Percentiles rank a stretch among this genome's conserved stretches.
phyloP scores from a whole-genome alignment of 2,329 filamentous ascomycete species.

The Sclerotinia subarctica region DNA sequence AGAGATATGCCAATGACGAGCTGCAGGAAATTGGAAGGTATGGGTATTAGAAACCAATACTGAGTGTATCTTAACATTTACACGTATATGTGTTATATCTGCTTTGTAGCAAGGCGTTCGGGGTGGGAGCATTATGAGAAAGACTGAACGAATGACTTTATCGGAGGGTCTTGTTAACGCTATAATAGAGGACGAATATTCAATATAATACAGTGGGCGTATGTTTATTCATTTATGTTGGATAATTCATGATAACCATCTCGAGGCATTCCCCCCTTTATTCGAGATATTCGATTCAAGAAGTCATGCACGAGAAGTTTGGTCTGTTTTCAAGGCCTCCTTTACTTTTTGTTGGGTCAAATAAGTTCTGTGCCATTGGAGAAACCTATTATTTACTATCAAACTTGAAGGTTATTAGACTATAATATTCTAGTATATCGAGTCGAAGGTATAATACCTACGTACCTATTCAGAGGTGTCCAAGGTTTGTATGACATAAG shows the following conservation, averaged over 20 bases:
- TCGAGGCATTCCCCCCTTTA: not conserved
- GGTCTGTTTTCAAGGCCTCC: not conserved
- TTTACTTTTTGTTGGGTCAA: not conserved
- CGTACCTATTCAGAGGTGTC: not conserved
- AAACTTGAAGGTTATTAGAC: not conserved
- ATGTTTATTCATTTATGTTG: not conserved
- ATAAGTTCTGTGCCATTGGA: not conserved
- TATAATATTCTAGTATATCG: not conserved
- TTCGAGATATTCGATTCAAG: not conserved
- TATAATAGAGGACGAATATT: constrained; percentile 13
- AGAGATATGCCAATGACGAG: constrained; percentile 56
- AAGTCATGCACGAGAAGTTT: not conserved
- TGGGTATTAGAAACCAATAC: constrained; percentile 40
- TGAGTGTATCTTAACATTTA: constrained; percentile 3
- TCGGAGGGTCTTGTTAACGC: not conserved
- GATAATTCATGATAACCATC: not conserved
- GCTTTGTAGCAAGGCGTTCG: constrained; percentile 34
- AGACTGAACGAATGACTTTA: constrained; percentile 12
- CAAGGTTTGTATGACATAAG: not conserved
- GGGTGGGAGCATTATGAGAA: constrained; percentile 20
- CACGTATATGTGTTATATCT: constrained; percentile 26
- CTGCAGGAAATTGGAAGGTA: constrained; percentile 53
- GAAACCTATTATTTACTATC: no score
- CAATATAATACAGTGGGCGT: constrained; percentile 5
- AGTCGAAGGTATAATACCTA: not conserved